Evolutionary conservation across 441 rosid genomes (phyloP), one percentile per base, ranked within the genome.

Genomic region (Populus hybrid): DNA sequence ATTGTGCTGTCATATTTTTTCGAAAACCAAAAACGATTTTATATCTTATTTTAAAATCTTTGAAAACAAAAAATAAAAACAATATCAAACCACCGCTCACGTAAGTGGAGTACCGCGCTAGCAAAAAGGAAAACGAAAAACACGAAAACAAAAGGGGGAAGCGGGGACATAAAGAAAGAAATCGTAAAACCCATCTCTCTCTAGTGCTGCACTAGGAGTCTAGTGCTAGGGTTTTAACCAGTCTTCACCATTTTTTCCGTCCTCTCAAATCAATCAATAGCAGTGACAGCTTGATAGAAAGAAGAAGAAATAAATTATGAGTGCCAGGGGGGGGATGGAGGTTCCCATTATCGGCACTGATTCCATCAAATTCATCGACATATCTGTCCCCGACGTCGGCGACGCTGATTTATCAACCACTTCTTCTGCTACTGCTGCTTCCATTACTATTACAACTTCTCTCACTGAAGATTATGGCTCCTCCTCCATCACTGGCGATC

Each of bases 321-420:
- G 74, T 8, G 67, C 74, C 24, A 75, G 76, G 75, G 57, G 79
- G 82, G 97, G 99, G 23, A 83, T 82, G 85, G 98, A 93, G 74
- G 95, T 94, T 72, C 98, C 97, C 12, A 78, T 91, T 70, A 69
- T 80, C 73, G 95, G 95, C 78, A 86, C 87, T 79, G 93, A 87
- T 82, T 81, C 90, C 75, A 74, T 94, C 79, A 88, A 85, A 70
- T 94, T 96, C 97, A 67, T 88, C 38, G 91, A 89, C 11, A 77
- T 94, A 66, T 77, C 91, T 7, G 80, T 94, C 34, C 87, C 90
- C 74, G 26, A 24, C 81, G 9, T 9, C 75, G 67, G 46, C 53
- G 69, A 9, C 28, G 30, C 73, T 71, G 14, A n/a, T 66, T 26
- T 63, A n/a, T 4, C 42, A 10, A 28, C 79, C 40, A n/a, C 23